These are phyloP conservation scores for Aspergillus fumigatiaffinis DNA, from an alignment of 2,329 filamentous ascomycete genomes.

Conservation along the genomic window DNA sequence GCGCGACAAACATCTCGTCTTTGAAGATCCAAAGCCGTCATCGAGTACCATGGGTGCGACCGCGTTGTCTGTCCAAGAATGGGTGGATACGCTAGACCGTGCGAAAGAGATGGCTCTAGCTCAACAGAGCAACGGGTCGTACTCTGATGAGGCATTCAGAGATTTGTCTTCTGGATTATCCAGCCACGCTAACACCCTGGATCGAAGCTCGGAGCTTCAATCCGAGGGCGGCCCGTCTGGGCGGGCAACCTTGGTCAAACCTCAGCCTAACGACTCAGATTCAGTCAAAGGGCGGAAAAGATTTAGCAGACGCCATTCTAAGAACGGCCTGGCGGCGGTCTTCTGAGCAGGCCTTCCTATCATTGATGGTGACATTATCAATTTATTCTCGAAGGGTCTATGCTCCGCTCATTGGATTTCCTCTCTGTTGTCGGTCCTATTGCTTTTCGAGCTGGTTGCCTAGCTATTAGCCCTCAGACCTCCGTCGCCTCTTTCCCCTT, in stretches of 20 bases:
- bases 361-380: not conserved
- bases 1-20: constrained; percentile 86
- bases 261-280: constrained; percentile 45
- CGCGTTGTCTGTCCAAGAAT: constrained; percentile 75
- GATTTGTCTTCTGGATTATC: constrained; percentile 69
- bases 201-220: constrained; percentile 38
- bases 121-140: constrained; percentile 64
- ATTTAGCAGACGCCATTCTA: constrained; percentile 91
- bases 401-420: not conserved
- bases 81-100: constrained; percentile 83
- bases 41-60: constrained; percentile 59
- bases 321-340: constrained; percentile 85
- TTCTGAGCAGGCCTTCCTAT: constrained; percentile 52
- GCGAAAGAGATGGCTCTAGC: constrained; percentile 80
- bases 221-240: constrained; percentile 38
- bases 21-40: constrained; percentile 83
- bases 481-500: not conserved
- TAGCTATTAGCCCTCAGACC: not conserved
- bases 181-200: constrained; percentile 52
- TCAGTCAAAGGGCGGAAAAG: constrained; percentile 58
- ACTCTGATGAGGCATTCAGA: constrained; percentile 64
- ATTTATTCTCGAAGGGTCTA: not conserved
- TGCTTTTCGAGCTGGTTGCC: not conserved
- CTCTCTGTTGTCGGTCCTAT: not conserved
- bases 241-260: constrained; percentile 44